Evolutionary conservation across 805 yeast genomes (phyloP), one percentile per base, ranked within the genome.

Genomic region (Kluyveromyces starmeri): DNA sequence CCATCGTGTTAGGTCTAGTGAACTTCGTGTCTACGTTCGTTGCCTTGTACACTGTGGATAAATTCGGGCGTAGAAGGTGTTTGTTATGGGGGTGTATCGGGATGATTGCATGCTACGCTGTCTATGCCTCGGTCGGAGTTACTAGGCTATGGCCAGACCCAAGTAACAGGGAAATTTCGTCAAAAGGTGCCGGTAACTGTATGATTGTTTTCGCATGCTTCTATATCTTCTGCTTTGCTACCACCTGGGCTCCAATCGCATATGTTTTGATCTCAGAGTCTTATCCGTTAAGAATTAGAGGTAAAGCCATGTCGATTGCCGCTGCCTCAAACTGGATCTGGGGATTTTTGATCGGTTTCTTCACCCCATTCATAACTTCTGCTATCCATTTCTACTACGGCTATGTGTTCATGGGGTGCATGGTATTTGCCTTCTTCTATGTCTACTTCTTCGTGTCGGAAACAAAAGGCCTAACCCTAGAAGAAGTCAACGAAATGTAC

Each of bases 391-490:
- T 80, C 65, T 70, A 72, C 59, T 75, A 78, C 53, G 94, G 94
- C 34, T 78, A 73, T 53, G 76, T 61, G 20, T 68, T 68, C 50
- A 60, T 73, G 48, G 83, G 82, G 2, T 75, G 82, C 55, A 61
- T 75, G 62, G 59, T 75, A 14, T 71, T 64, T 43, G 61, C 71
- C 17, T 48, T 78, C 53, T 65, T 79, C 59, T 84, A 79, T 57
- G 82, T 82, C 35, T 75, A 70, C 67, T 75, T 83, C 67, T 69
- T 70, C 46, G 75, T 84, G 40, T 75, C 76, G 48, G 89, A 82
- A 61, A 84, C 94, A 36, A 76, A 74, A 64, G 94, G 94, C 39
- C 70, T 83, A 50, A 70, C 83, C 28, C 70, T 84, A 55, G 94
- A 83, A 62, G 86, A 83, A 61, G 83, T 83, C 43, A 86, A 83